These are phyloP conservation scores for Ogataea pilisensis DNA, from an alignment of 805 yeast genomes.

Conservation along the genomic window DNA sequence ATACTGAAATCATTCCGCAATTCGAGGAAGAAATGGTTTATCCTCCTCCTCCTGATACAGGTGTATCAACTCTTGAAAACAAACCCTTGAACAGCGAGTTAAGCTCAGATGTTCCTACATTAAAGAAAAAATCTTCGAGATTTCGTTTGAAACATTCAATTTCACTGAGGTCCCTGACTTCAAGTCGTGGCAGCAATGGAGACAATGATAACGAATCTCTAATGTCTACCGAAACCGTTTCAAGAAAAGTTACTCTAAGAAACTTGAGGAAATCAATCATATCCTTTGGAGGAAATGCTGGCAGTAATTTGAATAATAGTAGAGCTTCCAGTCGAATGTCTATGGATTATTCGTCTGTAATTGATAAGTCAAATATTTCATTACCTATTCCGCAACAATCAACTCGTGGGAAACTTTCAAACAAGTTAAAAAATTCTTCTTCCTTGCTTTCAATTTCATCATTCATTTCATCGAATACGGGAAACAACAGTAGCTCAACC, in stretches of 20 bases:
- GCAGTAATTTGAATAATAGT: background rate
- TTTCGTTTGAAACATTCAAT: slow-evolving; percentile 28
- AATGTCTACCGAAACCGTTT: slow-evolving; percentile 2
- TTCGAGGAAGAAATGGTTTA: background rate
- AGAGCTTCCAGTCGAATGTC: slow-evolving; percentile 9
- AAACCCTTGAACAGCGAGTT: no score
- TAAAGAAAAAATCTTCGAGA: slow-evolving; percentile 21
- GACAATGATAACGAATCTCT: slow-evolving; percentile 14
- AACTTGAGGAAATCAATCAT: slow-evolving; percentile 11
- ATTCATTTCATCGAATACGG: slow-evolving; percentile 12
- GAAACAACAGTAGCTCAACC: slow-evolving; percentile 8
- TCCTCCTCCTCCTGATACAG: no score
- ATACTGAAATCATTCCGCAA: background rate
- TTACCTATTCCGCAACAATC: slow-evolving; percentile 55
- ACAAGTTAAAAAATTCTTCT: slow-evolving; percentile 47
- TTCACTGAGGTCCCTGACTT: slow-evolving; percentile 26
- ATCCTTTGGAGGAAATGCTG: slow-evolving; percentile 8
- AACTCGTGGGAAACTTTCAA: slow-evolving; percentile 50
- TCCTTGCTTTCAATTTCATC: slow-evolving; percentile 43
- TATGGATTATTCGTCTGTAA: slow-evolving; percentile 26
- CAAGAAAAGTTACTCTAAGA: slow-evolving; percentile 9
- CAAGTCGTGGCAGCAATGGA: slow-evolving; percentile 9
- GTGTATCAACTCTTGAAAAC: no score
- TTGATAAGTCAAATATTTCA: slow-evolving; percentile 44
- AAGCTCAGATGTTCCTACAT: slow-evolving; percentile 2